Evolutionary conservation across 768 basidiomycete species (phyloP).

Genomic region (Auricularia sp.): DNA sequence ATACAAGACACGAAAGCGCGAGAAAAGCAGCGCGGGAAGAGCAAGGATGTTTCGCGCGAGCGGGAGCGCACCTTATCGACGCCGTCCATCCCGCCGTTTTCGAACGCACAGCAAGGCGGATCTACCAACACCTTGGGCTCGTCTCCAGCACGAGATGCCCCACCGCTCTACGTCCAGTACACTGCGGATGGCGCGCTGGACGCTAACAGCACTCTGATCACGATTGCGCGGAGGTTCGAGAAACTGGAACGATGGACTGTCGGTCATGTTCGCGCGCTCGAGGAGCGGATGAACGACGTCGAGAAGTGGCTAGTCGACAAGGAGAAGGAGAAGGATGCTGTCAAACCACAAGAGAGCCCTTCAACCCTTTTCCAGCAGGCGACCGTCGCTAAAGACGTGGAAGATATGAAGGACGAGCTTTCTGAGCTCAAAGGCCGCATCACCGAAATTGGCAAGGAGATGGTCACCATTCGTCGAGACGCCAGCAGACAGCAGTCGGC

Average conservation of each 20-base stretch:
- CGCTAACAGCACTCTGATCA: conserved; percentile 60
- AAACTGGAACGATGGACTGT: conserved; percentile 88
- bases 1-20: conserved; percentile 62
- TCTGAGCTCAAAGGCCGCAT: conserved; percentile 66
- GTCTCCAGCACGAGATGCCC: conserved; percentile 47
- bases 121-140: conserved; percentile 16
- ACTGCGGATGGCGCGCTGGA: conserved; percentile 62
- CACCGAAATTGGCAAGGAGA: conserved; percentile 64
- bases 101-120: conserved; percentile 35
- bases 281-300: conserved; percentile 87
- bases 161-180: conserved; percentile 72
- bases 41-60: conserved; percentile 21
- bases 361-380: conserved; percentile 5
- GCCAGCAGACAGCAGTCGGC: neutral
- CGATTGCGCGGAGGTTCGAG: conserved; percentile 72
- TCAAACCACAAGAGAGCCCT: conserved; percentile 6
- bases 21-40: conserved; percentile 27
- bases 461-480: conserved; percentile 45
- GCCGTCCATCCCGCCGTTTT: conserved; percentile 48
- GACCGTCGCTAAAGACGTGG: conserved; percentile 32
- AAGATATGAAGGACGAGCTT: conserved; percentile 55
- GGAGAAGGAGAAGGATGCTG: conserved; percentile 52
- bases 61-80: conserved; percentile 27
- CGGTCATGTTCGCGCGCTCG: conserved; percentile 78
- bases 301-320: conserved; percentile 83